Conservation (phyloP, 2,329 filamentous ascomycete species). For the Aspergillus pseudoglaucus region DNA sequence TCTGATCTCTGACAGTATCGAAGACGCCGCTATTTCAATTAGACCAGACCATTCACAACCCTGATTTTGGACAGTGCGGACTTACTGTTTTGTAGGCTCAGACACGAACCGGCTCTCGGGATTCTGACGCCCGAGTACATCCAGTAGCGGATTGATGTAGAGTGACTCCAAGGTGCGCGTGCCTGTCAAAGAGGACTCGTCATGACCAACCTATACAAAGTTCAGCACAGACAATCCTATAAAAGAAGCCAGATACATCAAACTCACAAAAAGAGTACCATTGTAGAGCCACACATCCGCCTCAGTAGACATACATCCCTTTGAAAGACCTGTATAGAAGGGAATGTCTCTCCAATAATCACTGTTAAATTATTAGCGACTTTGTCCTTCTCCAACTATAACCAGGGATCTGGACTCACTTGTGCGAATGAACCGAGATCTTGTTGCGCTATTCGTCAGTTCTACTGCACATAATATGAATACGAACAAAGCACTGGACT, state of each 20-base stretch:
- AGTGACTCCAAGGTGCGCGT: constrained; percentile 51
- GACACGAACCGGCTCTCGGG: constrained; percentile 46
- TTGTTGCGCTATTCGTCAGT: constrained; percentile 8
- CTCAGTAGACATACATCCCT: constrained; percentile 53
- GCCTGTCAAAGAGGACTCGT: constrained; percentile 45
- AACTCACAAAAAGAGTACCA: constrained; percentile 46
- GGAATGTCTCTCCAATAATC: constrained; percentile 50
- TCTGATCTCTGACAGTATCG: constrained; percentile 51
- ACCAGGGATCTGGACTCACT: constrained; percentile 19
- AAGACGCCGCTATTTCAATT: constrained; percentile 47
- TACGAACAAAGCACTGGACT: constrained; percentile 11
- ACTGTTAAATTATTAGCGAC: constrained; percentile 32
- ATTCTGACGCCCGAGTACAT: constrained; percentile 51
- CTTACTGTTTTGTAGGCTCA: constrained; percentile 44
- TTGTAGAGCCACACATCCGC: constrained; percentile 57
- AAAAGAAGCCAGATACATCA: background rate
- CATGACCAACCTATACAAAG: constrained; percentile 48
- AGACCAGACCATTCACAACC: constrained; percentile 1
- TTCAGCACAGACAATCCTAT: constrained; percentile 3
- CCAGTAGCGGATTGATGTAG: constrained; percentile 55
- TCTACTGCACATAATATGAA: background rate
- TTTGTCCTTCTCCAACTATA: background rate
- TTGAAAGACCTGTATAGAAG: constrained; percentile 46
- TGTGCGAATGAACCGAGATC: constrained; percentile 38
- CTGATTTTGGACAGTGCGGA: constrained; percentile 1